These are phyloP conservation scores for Neonectria coccinea DNA, from an alignment of 2,329 filamentous ascomycete species.

Conservation along the genomic window DNA sequence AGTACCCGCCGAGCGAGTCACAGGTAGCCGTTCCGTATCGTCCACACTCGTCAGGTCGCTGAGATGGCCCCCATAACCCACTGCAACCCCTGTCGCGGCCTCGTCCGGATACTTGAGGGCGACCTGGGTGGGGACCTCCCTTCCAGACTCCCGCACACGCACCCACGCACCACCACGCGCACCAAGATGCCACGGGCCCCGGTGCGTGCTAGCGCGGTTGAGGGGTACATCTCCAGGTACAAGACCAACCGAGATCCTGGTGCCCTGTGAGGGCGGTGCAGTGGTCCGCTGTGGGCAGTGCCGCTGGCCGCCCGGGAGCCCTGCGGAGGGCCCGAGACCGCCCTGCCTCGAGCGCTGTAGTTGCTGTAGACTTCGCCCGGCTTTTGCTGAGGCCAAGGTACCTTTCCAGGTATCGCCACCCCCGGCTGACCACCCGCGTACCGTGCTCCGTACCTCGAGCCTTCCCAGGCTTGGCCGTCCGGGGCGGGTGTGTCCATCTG, in stretches of 20 bases:
- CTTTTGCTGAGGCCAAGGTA: constrained; percentile 13
- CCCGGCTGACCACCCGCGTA: constrained; percentile 37
- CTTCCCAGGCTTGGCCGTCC: constrained; percentile 37
- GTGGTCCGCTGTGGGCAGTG: constrained; percentile 21
- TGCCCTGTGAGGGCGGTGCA: constrained; percentile 23
- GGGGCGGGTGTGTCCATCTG: constrained; percentile 29
- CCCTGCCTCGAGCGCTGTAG: constrained; percentile 20
- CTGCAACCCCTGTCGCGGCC: constrained; percentile 14
- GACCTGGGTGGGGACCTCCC: constrained; percentile 32
- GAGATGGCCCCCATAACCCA: constrained; percentile 13
- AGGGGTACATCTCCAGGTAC: constrained; percentile 23
- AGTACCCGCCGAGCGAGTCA: constrained; percentile 22
- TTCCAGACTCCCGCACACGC: constrained; percentile 30
- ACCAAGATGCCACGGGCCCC: constrained; percentile 40
- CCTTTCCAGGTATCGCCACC: constrained; percentile 32
- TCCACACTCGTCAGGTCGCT: constrained; percentile 8
- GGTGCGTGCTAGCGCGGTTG: constrained; percentile 39
- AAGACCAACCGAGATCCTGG: constrained; percentile 12
- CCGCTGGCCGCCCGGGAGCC: constrained; percentile 20
- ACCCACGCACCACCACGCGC: constrained; percentile 36
- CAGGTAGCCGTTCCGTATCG: constrained; percentile 32
- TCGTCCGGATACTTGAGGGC: constrained; percentile 21
- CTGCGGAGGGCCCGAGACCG: constrained; percentile 24
- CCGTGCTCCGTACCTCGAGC: constrained; percentile 32
- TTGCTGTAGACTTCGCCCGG: constrained; percentile 11